These are phyloP conservation scores for Heimioporus punctisporus DNA, from an alignment of 1,284 basidiomycete species.

Conservation along the genomic window DNA sequence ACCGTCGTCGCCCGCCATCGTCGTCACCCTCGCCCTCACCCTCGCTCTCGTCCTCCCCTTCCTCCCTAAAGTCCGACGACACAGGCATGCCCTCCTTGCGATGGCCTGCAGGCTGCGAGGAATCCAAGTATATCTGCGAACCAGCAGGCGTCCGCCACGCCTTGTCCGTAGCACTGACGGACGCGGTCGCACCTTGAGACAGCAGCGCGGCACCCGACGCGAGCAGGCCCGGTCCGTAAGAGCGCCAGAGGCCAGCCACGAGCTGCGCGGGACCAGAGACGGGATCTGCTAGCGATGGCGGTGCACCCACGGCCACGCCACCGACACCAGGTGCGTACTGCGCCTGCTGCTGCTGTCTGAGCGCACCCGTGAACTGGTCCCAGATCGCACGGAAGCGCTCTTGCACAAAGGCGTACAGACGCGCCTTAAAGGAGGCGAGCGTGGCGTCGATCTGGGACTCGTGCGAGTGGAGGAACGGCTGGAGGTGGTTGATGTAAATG, in stretches of 20 bases:
- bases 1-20: conserved; percentile 19
- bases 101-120: conserved; percentile 45
- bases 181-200: conserved; percentile 44
- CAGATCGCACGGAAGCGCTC: conserved; percentile 61
- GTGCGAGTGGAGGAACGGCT: conserved; percentile 78
- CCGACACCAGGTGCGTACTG: conserved; percentile 20
- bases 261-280: conserved; percentile 66
- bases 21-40: conserved; percentile 67
- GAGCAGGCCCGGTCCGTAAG: conserved; percentile 74
- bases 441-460: conserved; percentile 83
- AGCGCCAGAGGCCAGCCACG: conserved; percentile 65
- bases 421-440: conserved; percentile 62
- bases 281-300: conserved; percentile 53
- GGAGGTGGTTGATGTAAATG: conserved; percentile 75
- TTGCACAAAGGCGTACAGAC: conserved; percentile 67
- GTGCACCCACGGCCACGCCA: conserved; percentile 36
- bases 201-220: conserved; percentile 65
- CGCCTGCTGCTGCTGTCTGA: conserved; percentile 38
- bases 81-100: conserved; percentile 46
- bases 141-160: conserved; percentile 26
- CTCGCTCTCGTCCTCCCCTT: conserved; percentile 66
- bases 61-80: conserved; percentile 48
- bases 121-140: conserved; percentile 28
- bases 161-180: conserved; percentile 28
- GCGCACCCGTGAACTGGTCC: conserved; percentile 55